Percentiles rank a stretch among this genome's conserved stretches.
Evolutionary conservation across 176 grass and related monocot species (phyloP).

Genomic region (Neostapfia colusana): DNA sequence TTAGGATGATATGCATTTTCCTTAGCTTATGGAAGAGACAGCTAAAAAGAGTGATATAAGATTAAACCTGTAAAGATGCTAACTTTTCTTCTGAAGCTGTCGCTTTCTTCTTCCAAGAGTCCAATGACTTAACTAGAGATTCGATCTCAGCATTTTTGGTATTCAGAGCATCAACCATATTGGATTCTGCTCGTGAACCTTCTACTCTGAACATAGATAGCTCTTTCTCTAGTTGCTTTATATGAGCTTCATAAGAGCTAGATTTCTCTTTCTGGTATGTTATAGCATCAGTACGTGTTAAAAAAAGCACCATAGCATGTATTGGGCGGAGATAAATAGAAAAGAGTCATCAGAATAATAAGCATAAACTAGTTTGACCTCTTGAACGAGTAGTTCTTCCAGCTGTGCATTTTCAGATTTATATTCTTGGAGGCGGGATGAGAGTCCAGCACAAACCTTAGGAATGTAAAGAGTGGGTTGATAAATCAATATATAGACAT

Average conservation of each 20-base stretch:
- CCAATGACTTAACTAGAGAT: conserved; percentile 67
- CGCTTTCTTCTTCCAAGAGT: conserved; percentile 81
- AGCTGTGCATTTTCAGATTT: conserved; percentile 97
- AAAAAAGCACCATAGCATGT: conserved; percentile 19
- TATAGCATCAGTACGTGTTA: conserved; percentile 36
- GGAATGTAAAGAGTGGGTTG: conserved; percentile 35
- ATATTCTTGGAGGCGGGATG: conserved; percentile 97
- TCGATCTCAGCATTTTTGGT: conserved; percentile 97
- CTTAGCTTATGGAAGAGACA: not conserved
- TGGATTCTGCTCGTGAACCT: conserved; percentile 84
- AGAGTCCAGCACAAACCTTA: conserved; percentile 95
- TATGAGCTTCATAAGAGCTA: conserved; percentile 70
- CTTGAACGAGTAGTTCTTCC: conserved; percentile 92
- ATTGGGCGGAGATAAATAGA: conserved; percentile 10
- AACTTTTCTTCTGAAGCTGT: conserved; percentile 74
- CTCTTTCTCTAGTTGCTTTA: conserved; percentile 89
- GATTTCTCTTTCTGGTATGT: conserved; percentile 80
- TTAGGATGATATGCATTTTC: conserved; percentile 13
- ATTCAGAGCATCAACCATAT: conserved; percentile 94
- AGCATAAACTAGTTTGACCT: conserved; percentile 49
- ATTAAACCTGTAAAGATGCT: conserved; percentile 64
- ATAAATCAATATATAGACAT: conserved; percentile 19
- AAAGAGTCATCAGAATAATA: conserved; percentile 22
- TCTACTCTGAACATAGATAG: conserved; percentile 74
- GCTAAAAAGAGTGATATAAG: conserved; percentile 25